Evolutionary conservation across 495 filamentous ascomycete genomes (phyloP), one percentile per base, ranked within the genome.

Genomic region (Neurospora sp.): DNA sequence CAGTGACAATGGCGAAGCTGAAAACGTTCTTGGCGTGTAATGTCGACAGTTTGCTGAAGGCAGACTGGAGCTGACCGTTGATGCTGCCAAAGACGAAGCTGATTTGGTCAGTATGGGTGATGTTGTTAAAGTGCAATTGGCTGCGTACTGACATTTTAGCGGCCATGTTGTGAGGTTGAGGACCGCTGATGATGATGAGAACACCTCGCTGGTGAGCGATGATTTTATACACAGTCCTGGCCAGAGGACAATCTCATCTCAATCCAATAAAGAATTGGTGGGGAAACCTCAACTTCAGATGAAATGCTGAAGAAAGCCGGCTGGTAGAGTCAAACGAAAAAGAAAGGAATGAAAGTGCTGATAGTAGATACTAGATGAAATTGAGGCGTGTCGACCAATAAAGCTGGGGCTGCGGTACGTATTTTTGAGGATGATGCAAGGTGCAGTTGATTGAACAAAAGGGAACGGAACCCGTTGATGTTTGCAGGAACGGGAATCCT

Each of bases 11-110:
- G 5, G 92, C 93, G 74, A 97, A 90, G 16, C 92, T 85, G 80
- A 98, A 97, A 74, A 84, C 86, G 78, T 96, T 94, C 82, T 98
- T 98, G 38, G 86, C 80, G 72, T 98, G 93, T 9, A 97, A 82
- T 27, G 90, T 88, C 2, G 89, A 82, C 11, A 97, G 84, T 80
- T 97, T 98, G 69, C 86, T 84, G 82, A 98, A 96, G 0, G 91
- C 89, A 16, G 89, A 80, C 54, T 83, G 82, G 71, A 97, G 85
- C 77, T 91, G 88, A 75, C 95, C 93, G 77, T 93, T 90, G 40
- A 95, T 83, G 74, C 89, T 87, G 10, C 96, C 94, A 71, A 94
- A 84, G 20, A 97, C 93, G 76, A 97, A 85, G 42, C 95, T 98
- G 75, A 73, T 44, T 69, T 75, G 27, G 77, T 87, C 79, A 87